A percentile compares a stretch with the other conserved stretches of the same genome.
Evolutionary conservation across 179 eudicot genomes (phyloP).

Genomic region (Silene coronaria): DNA sequence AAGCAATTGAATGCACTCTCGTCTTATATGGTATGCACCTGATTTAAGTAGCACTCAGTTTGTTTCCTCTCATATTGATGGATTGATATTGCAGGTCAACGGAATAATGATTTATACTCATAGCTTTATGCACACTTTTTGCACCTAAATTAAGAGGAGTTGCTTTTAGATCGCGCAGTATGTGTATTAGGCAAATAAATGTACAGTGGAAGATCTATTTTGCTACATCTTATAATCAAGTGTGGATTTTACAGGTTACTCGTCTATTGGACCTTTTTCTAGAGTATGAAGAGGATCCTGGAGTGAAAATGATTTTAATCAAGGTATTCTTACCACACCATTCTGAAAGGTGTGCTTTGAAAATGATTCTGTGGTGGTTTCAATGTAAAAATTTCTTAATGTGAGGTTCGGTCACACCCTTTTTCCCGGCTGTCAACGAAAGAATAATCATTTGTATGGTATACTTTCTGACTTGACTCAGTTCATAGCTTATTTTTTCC

Average conservation of each 20-base stretch:
- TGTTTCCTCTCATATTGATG: not conserved
- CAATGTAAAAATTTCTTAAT: not conserved
- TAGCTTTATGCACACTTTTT: not conserved
- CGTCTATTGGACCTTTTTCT: conserved; percentile 63
- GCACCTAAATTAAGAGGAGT: not conserved
- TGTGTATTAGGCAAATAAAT: not conserved
- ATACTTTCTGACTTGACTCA: not conserved
- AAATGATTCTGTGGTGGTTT: not conserved
- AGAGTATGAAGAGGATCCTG: conserved; percentile 57
- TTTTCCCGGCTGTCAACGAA: not conserved
- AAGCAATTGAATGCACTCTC: conserved; percentile 83
- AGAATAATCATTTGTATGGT: not conserved
- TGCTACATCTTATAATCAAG: not conserved
- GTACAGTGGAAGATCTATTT: not conserved
- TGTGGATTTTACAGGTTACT: conserved; percentile 39
- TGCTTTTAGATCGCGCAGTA: not conserved
- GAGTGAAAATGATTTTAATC: conserved; percentile 70
- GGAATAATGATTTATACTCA: not conserved
- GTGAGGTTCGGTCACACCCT: not conserved
- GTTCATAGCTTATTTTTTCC: not conserved
- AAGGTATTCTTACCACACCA: conserved; percentile 44
- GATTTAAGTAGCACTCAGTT: not conserved
- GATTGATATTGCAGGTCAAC: not conserved
- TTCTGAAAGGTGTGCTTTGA: not conserved
- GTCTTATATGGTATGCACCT: conserved; percentile 50